Conservation (phyloP, 2,329 filamentous ascomycete genomes). For the Talaromyces rugulosus region DNA sequence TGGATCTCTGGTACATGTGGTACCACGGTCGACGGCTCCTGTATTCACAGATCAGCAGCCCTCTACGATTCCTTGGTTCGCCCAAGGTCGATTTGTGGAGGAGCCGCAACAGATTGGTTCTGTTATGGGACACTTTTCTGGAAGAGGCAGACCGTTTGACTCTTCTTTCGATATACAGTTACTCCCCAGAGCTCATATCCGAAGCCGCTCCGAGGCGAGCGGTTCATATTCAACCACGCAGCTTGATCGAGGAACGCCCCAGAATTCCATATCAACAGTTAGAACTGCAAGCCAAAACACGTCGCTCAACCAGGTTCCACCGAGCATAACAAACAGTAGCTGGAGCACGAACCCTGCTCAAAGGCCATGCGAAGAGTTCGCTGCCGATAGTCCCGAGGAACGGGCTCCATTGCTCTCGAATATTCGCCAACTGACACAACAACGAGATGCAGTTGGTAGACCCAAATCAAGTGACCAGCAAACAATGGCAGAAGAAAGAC, state of each 20-base stretch:
- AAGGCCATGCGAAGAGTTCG: constrained; percentile 1
- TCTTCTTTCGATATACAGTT: constrained; percentile 1
- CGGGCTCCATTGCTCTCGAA: constrained; percentile 5
- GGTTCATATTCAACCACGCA: constrained; percentile 1
- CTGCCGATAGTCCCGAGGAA: constrained; percentile 3
- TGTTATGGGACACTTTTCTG: background rate
- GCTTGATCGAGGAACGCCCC: constrained; percentile 1
- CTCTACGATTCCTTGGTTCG: background rate
- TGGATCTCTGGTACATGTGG: background rate
- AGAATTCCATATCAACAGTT: constrained; percentile 1
- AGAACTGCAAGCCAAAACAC: background rate
- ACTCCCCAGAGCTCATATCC: constrained; percentile 8
- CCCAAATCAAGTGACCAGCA: background rate
- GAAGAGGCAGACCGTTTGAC: background rate
- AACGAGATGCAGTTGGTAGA: background rate
- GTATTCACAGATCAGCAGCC: background rate
- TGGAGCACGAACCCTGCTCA: background rate
- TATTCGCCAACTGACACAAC: background rate
- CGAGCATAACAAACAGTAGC: background rate
- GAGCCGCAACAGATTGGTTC: background rate
- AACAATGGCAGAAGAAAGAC: constrained; percentile 2
- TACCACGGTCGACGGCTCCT: background rate
- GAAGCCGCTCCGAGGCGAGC: constrained; percentile 6
- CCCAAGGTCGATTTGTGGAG: background rate
- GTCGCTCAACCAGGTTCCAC: background rate